Percentiles rank a stretch among this genome's conserved stretches.
phyloP scores from a whole-genome alignment of 2,329 filamentous ascomycete species.

The Colletotrichum costaricense region DNA sequence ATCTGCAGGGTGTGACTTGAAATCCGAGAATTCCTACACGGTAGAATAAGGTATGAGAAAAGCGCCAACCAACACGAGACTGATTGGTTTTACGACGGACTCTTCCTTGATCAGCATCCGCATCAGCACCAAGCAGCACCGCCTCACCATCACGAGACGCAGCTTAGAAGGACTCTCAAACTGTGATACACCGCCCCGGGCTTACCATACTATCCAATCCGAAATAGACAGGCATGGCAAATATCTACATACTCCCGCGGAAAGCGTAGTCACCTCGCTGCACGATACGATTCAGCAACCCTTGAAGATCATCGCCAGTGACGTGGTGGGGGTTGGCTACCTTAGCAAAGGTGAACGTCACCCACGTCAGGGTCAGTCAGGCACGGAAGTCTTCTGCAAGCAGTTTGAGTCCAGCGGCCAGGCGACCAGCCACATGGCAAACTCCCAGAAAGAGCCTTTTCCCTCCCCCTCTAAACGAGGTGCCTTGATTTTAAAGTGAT shows the following conservation, averaged over 20 bases:
- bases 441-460: not conserved
- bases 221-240: not conserved
- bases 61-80: not conserved
- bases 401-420: not conserved
- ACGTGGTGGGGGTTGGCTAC: conserved; percentile 9
- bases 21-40: not conserved
- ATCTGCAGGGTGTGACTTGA: not conserved
- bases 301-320: conserved; percentile 17
- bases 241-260: not conserved
- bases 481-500: not conserved
- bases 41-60: not conserved
- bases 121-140: not conserved
- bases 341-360: not conserved
- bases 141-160: not conserved
- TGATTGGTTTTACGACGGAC: not conserved
- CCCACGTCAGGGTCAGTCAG: not conserved
- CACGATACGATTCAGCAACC: not conserved
- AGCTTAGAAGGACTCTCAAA: not conserved
- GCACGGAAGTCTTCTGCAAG: conserved; percentile 9
- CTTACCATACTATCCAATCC: not conserved
- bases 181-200: not conserved
- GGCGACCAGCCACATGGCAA: not conserved
- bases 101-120: not conserved
- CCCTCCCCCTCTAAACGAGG: too few relatives aligned
- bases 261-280: not conserved